Evolutionary conservation across 805 yeast species (phyloP).

Genomic region (Babjeviella inositovora): DNA sequence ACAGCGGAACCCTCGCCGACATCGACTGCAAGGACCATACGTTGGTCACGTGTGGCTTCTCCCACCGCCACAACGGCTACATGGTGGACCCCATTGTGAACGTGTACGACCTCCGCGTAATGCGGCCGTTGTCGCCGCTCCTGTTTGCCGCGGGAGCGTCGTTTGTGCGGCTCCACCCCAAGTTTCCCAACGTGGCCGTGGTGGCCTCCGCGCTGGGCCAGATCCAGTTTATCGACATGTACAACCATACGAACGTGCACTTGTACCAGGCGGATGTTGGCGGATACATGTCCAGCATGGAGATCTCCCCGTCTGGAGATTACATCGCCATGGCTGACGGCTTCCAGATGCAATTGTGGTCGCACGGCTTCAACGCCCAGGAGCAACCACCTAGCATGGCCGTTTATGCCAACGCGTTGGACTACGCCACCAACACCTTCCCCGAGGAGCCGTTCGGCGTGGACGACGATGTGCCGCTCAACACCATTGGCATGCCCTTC

Average conservation of each 20-base stretch:
- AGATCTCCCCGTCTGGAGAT: conserved; percentile 60
- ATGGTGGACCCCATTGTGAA: conserved; percentile 69
- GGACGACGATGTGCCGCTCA: conserved; percentile 41
- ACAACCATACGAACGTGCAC: conserved; percentile 53
- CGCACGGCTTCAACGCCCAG: conserved; percentile 27
- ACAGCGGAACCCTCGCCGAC: conserved; percentile 44
- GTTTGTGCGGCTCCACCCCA: conserved; percentile 74
- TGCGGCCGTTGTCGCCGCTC: conserved; percentile 62
- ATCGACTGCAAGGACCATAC: conserved; percentile 50
- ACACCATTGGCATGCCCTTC: conserved; percentile 72
- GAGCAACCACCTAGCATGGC: conserved; percentile 35
- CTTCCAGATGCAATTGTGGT: conserved; percentile 57
- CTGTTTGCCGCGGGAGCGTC: conserved; percentile 86
- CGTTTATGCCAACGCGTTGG: conserved; percentile 20
- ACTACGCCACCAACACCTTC: too few relatives aligned
- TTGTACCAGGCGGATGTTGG: conserved; percentile 52
- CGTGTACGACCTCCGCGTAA: conserved; percentile 61
- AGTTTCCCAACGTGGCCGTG: conserved; percentile 59
- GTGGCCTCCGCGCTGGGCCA: conserved; percentile 70
- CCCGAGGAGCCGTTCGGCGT: conserved; percentile 9
- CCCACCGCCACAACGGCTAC: conserved; percentile 41
- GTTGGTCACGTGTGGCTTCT: conserved; percentile 70
- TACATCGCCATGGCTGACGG: conserved; percentile 56
- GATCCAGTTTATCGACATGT: conserved; percentile 71
- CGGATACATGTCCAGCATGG: conserved; percentile 28